Base-by-base conservation (phyloP, 1,284 basidiomycete species). In the Sutorius eximius region DNA sequence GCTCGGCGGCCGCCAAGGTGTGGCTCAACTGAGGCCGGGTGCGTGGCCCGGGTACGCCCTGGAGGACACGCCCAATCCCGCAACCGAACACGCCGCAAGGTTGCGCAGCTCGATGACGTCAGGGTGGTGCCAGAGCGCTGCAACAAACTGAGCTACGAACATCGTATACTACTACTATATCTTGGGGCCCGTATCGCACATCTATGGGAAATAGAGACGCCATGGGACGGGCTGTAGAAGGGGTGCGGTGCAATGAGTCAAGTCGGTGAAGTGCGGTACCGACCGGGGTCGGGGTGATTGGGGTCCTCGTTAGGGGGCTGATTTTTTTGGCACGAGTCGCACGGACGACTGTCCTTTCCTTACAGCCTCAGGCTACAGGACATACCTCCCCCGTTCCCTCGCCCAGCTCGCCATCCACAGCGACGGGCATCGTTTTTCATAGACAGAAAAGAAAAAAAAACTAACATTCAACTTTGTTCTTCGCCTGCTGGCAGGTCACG, bases 401-500 rank as follows among this genome's bases (percentile, higher is more conserved):
- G 49, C 60, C 69, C 64, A 58, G 68, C 45, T 70, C 69, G 67
- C 69, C 55, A 60, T 49, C 24, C 49, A 61, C 59, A 61, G 67
- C 70, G 70, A 59, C 70, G 66, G 67, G 67, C 30, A n/a, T 51
- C 32, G 45, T 42, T 65, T 60, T 50, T 54, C 67, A 67, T 72
- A 71, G 69, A 69, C 68, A 71, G 71, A 59, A 66, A 68, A 62
- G 6, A 20, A 41, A 65, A 52, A 59, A 68, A 64, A 66, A 51
- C 54, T 47, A 49, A 56, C 59, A 59, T 61, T 60, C 64, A 61
- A 51, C 55, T 57, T 59, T 68, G 59, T 68, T 69, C 80, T 77
- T 82, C 80, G 84, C 87, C 88, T 90, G 88, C 88, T 89, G 88
- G 88, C 87, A 90, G 87, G 87, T 90, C 87, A 82, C 80, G 82